Conservation (phyloP, 192 early-diverging fungal genomes). For the Entomortierella beljakovae region DNA sequence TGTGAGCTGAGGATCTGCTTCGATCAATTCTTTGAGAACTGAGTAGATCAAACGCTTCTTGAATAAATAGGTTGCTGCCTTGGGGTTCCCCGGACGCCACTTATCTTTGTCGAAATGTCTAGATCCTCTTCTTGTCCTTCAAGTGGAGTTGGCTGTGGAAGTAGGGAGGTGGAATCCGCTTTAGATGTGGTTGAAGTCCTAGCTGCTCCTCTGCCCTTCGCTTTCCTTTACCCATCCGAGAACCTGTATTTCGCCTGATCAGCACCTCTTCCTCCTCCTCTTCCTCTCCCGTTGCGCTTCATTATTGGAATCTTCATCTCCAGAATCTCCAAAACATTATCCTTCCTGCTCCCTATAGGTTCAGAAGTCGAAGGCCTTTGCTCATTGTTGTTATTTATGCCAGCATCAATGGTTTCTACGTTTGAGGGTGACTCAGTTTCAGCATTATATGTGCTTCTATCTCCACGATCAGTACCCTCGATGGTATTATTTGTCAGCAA, state of each 20-base stretch:
- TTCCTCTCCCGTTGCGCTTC: not conserved
- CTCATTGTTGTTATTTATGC: too few species aligned
- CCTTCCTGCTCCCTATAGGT: not conserved
- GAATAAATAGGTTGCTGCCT: not conserved
- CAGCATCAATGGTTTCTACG: too few species aligned
- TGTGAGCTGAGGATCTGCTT: not conserved
- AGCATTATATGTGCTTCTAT: not conserved
- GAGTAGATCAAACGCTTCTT: not conserved
- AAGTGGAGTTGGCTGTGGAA: conserved; percentile 6
- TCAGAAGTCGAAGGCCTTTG: not conserved
- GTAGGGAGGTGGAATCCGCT: not conserved
- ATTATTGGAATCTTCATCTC: not conserved
- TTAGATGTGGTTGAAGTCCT: not conserved
- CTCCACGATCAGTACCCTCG: not conserved
- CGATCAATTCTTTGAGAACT: not conserved
- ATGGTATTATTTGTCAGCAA: not conserved
- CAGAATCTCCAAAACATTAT: not conserved
- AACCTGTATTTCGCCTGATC: not conserved
- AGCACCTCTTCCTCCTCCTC: not conserved
- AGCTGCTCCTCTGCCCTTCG: conserved; percentile 3
- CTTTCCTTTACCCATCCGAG: not conserved
- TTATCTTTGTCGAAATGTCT: not conserved
- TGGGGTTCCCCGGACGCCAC: not conserved
- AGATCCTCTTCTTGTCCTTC: not conserved
- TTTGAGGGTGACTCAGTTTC: not conserved